Percentiles rank a stretch among this genome's conserved stretches.
These are phyloP conservation scores for Rhizophagus prolifer DNA, from an alignment of 192 early-diverging fungal genomes.

Conservation along the genomic window DNA sequence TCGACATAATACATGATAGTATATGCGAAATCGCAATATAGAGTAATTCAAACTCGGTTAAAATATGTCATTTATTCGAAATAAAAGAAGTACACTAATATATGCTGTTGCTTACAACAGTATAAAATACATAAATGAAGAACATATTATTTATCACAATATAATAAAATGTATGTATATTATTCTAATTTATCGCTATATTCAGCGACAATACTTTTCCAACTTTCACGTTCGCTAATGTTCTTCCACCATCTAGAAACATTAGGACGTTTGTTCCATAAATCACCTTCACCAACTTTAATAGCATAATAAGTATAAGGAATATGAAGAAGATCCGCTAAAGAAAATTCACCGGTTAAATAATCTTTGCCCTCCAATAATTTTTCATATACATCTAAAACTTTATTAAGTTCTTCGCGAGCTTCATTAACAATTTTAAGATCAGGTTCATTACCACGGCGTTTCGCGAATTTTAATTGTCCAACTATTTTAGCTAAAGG, in stretches of 20 bases:
- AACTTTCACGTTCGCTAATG: too few species aligned
- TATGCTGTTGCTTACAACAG: too few species aligned
- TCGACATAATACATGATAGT: too few species aligned
- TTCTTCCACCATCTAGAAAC: slow-evolving; percentile 31
- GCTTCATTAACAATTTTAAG: not conserved
- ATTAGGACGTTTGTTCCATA: slow-evolving; percentile 28
- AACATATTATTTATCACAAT: too few species aligned
- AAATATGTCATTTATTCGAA: too few species aligned
- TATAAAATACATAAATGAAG: too few species aligned
- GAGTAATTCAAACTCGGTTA: too few species aligned
- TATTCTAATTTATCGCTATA: too few species aligned
- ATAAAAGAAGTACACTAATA: too few species aligned
- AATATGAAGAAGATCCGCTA: slow-evolving; percentile 28
- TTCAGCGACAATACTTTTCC: too few species aligned
- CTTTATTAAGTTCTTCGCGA: not conserved
- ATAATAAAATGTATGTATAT: too few species aligned
- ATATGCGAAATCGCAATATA: too few species aligned
- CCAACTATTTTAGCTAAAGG: not conserved
- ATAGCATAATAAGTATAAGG: slow-evolving; percentile 10
- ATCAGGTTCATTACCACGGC: not conserved
- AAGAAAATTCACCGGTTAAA: slow-evolving; percentile 26
- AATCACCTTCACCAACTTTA: not conserved
- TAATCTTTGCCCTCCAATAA: slow-evolving; percentile 28
- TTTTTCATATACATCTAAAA: slow-evolving; percentile 28
- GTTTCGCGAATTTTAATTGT: slow-evolving; percentile 4